phyloP scores from a whole-genome alignment of 257 asterid genomes.

The Leonotis leonurus region DNA sequence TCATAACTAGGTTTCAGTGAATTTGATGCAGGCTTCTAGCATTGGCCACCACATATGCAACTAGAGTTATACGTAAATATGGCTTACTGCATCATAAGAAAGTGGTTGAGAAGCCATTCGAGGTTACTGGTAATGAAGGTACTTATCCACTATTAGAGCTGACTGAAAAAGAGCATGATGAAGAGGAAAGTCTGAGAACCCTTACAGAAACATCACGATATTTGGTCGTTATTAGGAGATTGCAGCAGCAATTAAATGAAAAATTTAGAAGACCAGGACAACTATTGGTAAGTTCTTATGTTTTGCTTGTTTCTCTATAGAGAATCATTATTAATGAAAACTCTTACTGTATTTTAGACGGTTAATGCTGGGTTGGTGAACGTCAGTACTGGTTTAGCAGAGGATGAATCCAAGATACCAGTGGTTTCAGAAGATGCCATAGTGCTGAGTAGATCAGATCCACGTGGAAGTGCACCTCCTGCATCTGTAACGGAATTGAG shows the following conservation, averaged over 20 bases:
- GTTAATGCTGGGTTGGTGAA: slow-evolving; percentile 37
- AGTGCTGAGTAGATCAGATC: slow-evolving; percentile 35
- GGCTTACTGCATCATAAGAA: slow-evolving; percentile 63
- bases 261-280: slow-evolving; percentile 68
- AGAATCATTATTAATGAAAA: slow-evolving; percentile 6
- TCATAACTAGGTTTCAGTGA: slow-evolving; percentile 8
- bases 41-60: slow-evolving; percentile 70
- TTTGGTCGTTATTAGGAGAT: slow-evolving; percentile 62
- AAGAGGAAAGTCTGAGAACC: slow-evolving; percentile 37
- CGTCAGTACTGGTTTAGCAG: slow-evolving; percentile 31
- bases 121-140: slow-evolving; percentile 27
- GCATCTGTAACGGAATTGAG: slow-evolving; percentile 35
- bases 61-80: slow-evolving; percentile 57
- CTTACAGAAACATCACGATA: slow-evolving; percentile 68
- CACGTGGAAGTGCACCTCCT: slow-evolving; percentile 30
- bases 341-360: slow-evolving; percentile 34
- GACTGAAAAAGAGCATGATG: slow-evolving; percentile 34
- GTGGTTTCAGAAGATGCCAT: slow-evolving; percentile 38
- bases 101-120: slow-evolving; percentile 35
- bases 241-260: slow-evolving; percentile 62
- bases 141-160: slow-evolving; percentile 26
- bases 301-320: slow-evolving; percentile 20
- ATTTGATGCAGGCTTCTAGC: slow-evolving; percentile 84
- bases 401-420: slow-evolving; percentile 46
- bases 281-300: slow-evolving; percentile 40